Evolutionary conservation across 768 basidiomycete genomes (phyloP).

Genomic region (Cystobasidium tubakii): DNA sequence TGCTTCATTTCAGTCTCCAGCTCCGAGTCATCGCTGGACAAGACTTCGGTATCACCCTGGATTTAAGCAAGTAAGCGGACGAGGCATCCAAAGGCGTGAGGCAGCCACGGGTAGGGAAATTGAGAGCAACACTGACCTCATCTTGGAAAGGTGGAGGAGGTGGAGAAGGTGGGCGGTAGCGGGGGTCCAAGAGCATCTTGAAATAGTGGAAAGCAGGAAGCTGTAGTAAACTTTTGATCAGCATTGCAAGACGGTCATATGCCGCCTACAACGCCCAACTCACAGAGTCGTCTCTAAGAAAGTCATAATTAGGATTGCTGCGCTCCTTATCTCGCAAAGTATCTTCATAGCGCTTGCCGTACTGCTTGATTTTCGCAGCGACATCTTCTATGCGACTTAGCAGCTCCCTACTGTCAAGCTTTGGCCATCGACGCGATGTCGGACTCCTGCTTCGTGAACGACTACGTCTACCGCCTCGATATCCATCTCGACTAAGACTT

Average conservation of each 20-base stretch:
- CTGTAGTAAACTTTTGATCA: slow-evolving; percentile 41
- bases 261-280: too few species aligned
- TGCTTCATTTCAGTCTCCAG: slow-evolving; percentile 70
- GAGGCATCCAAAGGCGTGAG: not conserved
- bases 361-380: slow-evolving; percentile 68
- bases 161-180: slow-evolving; percentile 51
- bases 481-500: slow-evolving; percentile 31
- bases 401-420: slow-evolving; percentile 60
- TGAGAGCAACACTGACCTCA: slow-evolving; percentile 45
- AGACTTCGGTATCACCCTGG: slow-evolving; percentile 49
- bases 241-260: too few species aligned
- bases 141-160: slow-evolving; percentile 48
- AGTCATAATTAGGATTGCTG: slow-evolving; percentile 94
- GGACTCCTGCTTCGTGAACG: slow-evolving; percentile 43
- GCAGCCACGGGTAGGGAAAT: not conserved
- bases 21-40: slow-evolving; percentile 62
- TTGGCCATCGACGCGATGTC: slow-evolving; percentile 38
- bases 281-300: slow-evolving; percentile 58
- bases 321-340: slow-evolving; percentile 94
- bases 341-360: slow-evolving; percentile 87
- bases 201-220: slow-evolving; percentile 52
- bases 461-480: slow-evolving; percentile 16
- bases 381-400: slow-evolving; percentile 82
- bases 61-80: not conserved
- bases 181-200: slow-evolving; percentile 48